Base-by-base conservation (phyloP, 73 alveolate genomes). In the Paramecium tetraurelia region DNA sequence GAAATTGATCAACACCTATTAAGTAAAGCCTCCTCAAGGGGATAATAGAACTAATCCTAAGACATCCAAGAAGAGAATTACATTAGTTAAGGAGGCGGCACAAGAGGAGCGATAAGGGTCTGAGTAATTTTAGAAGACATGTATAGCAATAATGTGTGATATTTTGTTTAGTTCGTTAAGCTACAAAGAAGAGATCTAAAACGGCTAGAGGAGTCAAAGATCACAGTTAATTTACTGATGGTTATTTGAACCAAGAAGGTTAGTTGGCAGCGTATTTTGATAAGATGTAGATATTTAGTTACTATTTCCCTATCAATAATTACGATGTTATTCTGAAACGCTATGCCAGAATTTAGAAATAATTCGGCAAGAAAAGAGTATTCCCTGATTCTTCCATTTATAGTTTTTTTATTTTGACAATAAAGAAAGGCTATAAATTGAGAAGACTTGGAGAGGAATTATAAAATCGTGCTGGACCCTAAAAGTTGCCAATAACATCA, bases 361-460 rank as follows among this genome's bases (percentile, higher is more conserved):
- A 9, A 12, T 75, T 75, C 35, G 87, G 87, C 14, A 75, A 75
- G 10, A 75, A 41, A 41, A 35, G 59, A 75, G 5, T 75, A 36
- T 75, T 38, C 59, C 87, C 87, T 14, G 87, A 75, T 10, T 29
- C 68, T 75, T 75, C 87, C 8, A 35, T 10, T n/a, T 75, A 75
- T 75, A 75, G 68, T 38, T 75, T 75, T 38, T 75, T 16, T 75
- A 38, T 75, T 41, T 14, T 38, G 4, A 75, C 58, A 14, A 75
- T 75, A 6, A 75, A 75, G 12, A 75, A 75, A 41, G 87, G 68
- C 2, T 35, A 12, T 75, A 75, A 75, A 75, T 41, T 75, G 20
- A 75, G 59, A 75, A 75, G 40, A 75, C 59, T 75, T 4, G 87
- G 63, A 35, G 87, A 35, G 16, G 84, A 63, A 12, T 27, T 63